Conservation (phyloP, 352 stramenopile genomes). For the Elongisporangium anandrum region DNA sequence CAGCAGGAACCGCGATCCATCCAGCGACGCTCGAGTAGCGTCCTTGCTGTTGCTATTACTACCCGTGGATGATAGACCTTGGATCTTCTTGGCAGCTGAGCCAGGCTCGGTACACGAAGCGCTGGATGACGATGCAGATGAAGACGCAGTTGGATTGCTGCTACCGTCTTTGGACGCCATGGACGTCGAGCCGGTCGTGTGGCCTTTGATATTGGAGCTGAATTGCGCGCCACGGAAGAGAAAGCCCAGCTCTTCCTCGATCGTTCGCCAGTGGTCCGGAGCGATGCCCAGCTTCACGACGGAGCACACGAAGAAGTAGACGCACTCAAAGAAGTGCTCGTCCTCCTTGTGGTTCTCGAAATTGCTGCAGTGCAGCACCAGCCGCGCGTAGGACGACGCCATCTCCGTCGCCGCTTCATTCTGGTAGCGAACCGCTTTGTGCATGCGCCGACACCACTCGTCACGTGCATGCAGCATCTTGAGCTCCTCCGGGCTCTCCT, state of each 20-base stretch:
- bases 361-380: constrained; percentile 82
- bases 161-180: constrained; percentile 15
- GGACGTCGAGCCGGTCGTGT: constrained; percentile 10
- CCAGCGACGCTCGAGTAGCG: neutral
- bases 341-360: constrained; percentile 82
- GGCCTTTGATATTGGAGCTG: constrained; percentile 49
- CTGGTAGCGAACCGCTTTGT: neutral
- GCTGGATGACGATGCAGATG: constrained; percentile 13
- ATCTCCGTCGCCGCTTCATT: constrained; percentile 19
- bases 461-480: neutral
- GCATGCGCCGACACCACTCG: neutral
- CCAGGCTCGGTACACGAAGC: neutral
- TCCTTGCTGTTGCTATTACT: constrained; percentile 2
- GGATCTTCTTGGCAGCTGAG: constrained; percentile 16
- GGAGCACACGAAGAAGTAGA: constrained; percentile 77
- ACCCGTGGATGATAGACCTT: constrained; percentile 20
- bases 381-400: constrained; percentile 49
- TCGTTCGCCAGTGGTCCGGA: constrained; percentile 40
- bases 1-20: constrained; percentile 30
- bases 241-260: constrained; percentile 72
- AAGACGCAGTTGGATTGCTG: neutral
- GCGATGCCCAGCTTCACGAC: constrained; percentile 65
- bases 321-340: constrained; percentile 73
- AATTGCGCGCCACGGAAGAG: constrained; percentile 76
- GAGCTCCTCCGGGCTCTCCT: constrained; percentile 2